phyloP scores from a whole-genome alignment of 2,329 filamentous ascomycete species.

The Pezicula rhizophila region DNA sequence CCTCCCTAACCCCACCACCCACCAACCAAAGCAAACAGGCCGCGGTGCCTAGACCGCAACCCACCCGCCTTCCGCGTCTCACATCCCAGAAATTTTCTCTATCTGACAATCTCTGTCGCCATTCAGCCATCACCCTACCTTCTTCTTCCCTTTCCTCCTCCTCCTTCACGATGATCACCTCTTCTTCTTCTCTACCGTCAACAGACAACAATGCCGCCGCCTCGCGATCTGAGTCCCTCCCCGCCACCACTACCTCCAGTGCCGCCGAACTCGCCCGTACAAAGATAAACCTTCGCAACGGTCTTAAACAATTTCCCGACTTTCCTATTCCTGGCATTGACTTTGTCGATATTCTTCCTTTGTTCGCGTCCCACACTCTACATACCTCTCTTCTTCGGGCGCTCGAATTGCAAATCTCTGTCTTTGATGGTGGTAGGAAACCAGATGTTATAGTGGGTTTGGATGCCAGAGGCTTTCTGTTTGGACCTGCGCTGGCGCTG shows the following conservation, averaged over 20 bases:
- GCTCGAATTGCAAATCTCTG: slow-evolving; percentile 74
- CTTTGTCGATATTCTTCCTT: slow-evolving; percentile 96
- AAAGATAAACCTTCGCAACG: slow-evolving; percentile 64
- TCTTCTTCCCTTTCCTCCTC: slow-evolving; percentile 3
- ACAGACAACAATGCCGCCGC: slow-evolving; percentile 21
- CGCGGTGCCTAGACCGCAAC: too few species aligned
- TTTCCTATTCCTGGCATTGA: slow-evolving; percentile 89
- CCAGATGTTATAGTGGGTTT: slow-evolving; percentile 91
- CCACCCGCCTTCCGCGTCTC: slow-evolving; percentile 5
- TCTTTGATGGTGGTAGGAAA: slow-evolving; percentile 53
- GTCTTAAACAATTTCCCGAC: slow-evolving; percentile 81
- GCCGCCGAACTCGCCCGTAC: slow-evolving; percentile 33
- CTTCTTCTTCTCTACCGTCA: slow-evolving; percentile 6
- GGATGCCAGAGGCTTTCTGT: slow-evolving; percentile 91
- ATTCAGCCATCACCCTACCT: background rate
- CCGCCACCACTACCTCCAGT: slow-evolving; percentile 26
- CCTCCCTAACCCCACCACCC: too few species aligned
- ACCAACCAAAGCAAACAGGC: too few species aligned
- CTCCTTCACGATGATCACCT: slow-evolving; percentile 22
- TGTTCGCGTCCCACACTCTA: slow-evolving; percentile 72
- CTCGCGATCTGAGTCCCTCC: slow-evolving; percentile 25
- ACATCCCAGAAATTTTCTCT: slow-evolving; percentile 15
- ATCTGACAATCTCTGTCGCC: slow-evolving; percentile 5
- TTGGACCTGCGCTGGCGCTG: slow-evolving; percentile 84
- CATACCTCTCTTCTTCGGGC: slow-evolving; percentile 76